Evolutionary conservation across 768 basidiomycete genomes (phyloP), one percentile per base, ranked within the genome.

Genomic region (Naganishia friedmannii): DNA sequence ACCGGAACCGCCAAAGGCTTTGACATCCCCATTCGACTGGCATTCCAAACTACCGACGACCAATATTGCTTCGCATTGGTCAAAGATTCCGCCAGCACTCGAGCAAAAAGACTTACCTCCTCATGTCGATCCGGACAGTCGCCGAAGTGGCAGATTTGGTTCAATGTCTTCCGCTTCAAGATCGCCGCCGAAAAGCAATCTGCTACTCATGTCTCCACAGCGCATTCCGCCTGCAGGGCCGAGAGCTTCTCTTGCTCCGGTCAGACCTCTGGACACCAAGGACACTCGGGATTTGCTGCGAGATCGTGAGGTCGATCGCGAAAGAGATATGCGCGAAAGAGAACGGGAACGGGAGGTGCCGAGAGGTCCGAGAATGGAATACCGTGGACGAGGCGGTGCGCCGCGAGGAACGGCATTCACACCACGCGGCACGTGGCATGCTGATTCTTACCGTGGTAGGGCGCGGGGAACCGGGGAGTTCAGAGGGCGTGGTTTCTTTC

Each of bases 381-480:
- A 48, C 26, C 69, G 69, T 19, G 69, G 60, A 19, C 37, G 58
- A 37, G 39, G 42, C 31, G n/a, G 29, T 54, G 28, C 46, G 21
- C 45, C 69, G 32, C 28, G 69, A 29, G 69, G 58, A 21, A 29
- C 10, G 6, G 58, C 69, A 2, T 70, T 58, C n/a, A 39, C 60
- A 21, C 69, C 69, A 13, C 23, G 69, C 21, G 69, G 69, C 15
- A 60, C 58, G 5, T 70, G 69, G 69, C 45, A 65, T 21, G 60
- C 58, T 1, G 69, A 65, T 46, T 46, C 60, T 12, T 70, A 70
- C 48, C 69, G 69, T 7, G 69, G 69, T 21, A 53, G 69, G 29
- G 51, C 58, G 8, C 39, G 68, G 21, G 68, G 68, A 6, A 54
- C 58, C n/a, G 68, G 57, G n/a, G 58, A 63, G 48, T 70, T 53